Percentiles rank a stretch among this genome's conserved stretches.
Evolutionary conservation across 495 filamentous ascomycete species (phyloP).

Genomic region (Achaetomiella virescens): DNA sequence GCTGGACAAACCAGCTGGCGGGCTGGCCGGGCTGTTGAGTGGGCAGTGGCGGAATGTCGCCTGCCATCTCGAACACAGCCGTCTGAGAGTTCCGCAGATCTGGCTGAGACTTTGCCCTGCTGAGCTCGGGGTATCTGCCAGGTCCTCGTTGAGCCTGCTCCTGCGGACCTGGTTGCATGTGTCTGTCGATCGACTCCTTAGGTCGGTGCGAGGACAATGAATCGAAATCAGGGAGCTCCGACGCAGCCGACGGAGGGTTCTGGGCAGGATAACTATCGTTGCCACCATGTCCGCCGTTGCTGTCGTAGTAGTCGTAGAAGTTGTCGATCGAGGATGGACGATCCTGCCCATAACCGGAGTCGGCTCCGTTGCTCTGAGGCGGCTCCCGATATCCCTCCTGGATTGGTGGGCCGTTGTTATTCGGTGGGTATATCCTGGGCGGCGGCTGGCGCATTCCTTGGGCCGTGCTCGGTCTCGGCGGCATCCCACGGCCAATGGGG

Average conservation of each 20-base stretch:
- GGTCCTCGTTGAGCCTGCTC: constrained; percentile 38
- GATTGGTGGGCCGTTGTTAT: constrained; percentile 32
- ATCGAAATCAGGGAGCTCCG: constrained; percentile 74
- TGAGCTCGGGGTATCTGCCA: constrained; percentile 38
- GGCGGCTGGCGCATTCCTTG: constrained; percentile 42
- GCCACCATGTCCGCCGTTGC: too few species aligned
- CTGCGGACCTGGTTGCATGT: constrained; percentile 28
- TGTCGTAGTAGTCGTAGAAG: constrained; percentile 57
- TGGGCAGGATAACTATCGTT: constrained; percentile 26
- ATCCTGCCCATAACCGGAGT: constrained; percentile 23
- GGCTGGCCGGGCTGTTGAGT: constrained; percentile 19
- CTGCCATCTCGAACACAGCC: constrained; percentile 65
- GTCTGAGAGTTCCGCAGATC: constrained; percentile 56
- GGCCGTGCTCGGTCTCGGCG: constrained; percentile 41
- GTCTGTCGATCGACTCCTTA: constrained; percentile 47
- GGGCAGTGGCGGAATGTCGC: constrained; percentile 50
- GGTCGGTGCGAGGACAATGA: constrained; percentile 43
- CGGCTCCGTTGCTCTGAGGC: constrained; percentile 16
- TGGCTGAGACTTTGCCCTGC: constrained; percentile 61
- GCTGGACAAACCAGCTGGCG: constrained; percentile 4
- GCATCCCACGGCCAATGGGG: constrained; percentile 38
- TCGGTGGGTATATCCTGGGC: constrained; percentile 38
- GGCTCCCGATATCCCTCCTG: constrained; percentile 26
- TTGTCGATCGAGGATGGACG: constrained; percentile 41
- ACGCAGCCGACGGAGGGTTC: constrained; percentile 31